Base-by-base conservation (phyloP, 1,284 basidiomycete species). In the Rhodotorula mucilaginosa region DNA sequence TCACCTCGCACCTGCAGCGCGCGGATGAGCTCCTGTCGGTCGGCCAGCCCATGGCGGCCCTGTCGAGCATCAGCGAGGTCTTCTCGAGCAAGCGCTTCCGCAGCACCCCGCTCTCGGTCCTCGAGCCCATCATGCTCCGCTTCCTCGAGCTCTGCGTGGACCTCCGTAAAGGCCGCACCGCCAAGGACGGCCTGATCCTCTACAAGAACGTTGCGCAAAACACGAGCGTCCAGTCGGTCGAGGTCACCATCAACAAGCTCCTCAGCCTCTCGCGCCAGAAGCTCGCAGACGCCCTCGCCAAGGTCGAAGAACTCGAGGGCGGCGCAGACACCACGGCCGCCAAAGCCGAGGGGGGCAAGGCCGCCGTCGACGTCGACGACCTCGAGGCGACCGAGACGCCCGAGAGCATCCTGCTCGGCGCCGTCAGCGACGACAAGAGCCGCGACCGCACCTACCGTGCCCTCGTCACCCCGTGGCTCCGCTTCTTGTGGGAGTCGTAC, bases 401-500 rank as follows among this genome's bases (percentile, higher is more conserved):
- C 3, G 93, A 95, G 83, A 90, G 89, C 80, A 93, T 96, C 75
- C 83, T 96, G 29, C 85, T 96, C 29, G 90, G 90, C 64, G 90
- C 90, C 56, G 93, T 96, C 76, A 91, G 89, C 76, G 91, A 92
- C 69, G 89, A 97, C 83, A 91, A 93, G 83, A 95, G 87, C 84
- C 91, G 92, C 83, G 96, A 99, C 83, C 86, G 97, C 78, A 97
- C 95, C 58, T 96, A 99, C 83, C 85, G 97, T 69, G 91, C 93
- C 34, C 86, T 99, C 65, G 93, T 99, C 76, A 97, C 93, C 0
- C 96, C 97, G 2, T 97, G 94, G 89, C 89, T 99, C 81, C 96
- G 97, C 82, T 98, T 98, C 83, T 86, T 96, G 46, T 99, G 95
- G 94, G 96, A 99, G 85, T 93, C 93, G 75, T 98, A 98, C 82